Evolutionary conservation across 345 rosid genomes (phyloP), one percentile per base, ranked within the genome.

Genomic region (Alliaria petiolata): DNA sequence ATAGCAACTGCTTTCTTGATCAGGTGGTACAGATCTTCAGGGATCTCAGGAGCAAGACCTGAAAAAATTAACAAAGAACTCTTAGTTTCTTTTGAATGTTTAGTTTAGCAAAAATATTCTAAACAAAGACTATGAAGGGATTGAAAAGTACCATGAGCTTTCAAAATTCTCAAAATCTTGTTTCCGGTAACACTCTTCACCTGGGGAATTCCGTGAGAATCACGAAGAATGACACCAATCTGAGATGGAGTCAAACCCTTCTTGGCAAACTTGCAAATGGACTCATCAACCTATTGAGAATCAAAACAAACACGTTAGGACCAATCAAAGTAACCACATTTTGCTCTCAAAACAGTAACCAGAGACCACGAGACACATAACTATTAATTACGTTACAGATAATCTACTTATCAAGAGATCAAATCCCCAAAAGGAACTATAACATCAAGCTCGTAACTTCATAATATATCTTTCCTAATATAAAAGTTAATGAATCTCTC

Each of bases 1-100:
- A 93, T 88, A 26, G 98, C 93, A 39, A 93, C 97, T 0, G 98
- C 97, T 72, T 87, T 93, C 89, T 93, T 90, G 79, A 93, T 93
- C 38, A 93, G 78, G 71, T 90, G 98, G 50, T 93, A 90, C 57
- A 93, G 74, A 76, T 93, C 93, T 82, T 90, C 98, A 0, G 97
- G 97, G 7, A 93, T 88, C 76, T 90, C 96, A 54, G 98, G 97
- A 7, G 97, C 93, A 82, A 90, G 91, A 57, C 93, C 92, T n/a
- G n/a, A n/a, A n/a, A 0, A n/a, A 15, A 61, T 44, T 0, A 20
- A 15, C 31, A 51, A 30, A 12, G 2, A 31, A 4, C 14, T 7
- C 7, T 72, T 16, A 72, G 56, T 11, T 60, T 0, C 13, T n/a
- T 1, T 1, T 11, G 5, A 49, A n/a, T 39, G 31, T 26, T 59